Evolutionary conservation across 208 protist species (phyloP).

Genomic region (Hexamita inflata): DNA sequence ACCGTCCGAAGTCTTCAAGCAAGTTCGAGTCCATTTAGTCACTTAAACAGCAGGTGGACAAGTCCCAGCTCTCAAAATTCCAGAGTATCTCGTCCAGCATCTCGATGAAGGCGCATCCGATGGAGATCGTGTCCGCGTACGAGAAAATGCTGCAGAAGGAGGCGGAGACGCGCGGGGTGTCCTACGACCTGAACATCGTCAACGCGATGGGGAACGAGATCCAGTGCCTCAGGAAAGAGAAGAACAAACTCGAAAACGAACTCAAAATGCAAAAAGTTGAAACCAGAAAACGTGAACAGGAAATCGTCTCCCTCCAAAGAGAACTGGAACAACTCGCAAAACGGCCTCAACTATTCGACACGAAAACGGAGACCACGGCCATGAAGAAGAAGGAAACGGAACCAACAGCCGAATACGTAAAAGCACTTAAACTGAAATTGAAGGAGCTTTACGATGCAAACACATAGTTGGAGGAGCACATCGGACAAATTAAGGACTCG

Average conservation of each 20-base stretch:
- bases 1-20: too few species aligned
- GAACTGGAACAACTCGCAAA: neutral
- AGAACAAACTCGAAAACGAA: neutral
- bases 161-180: too few species aligned
- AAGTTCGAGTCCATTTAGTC: too few species aligned
- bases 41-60: too few species aligned
- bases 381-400: constrained; percentile 8
- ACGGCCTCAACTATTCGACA: neutral
- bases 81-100: too few species aligned
- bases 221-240: neutral
- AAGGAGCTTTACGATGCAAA: constrained; percentile 12
- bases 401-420: constrained; percentile 16
- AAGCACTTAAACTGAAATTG: neutral
- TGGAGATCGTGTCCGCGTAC: too few species aligned
- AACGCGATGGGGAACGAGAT: too few species aligned
- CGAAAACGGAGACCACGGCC: neutral
- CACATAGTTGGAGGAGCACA: neutral
- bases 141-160: too few species aligned
- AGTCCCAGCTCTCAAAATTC: too few species aligned
- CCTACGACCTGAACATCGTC: too few species aligned
- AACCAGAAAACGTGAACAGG: neutral
- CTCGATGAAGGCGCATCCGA: too few species aligned
- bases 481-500: neutral
- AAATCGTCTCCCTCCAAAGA: neutral
- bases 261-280: neutral